Conservation (phyloP, 2,329 filamentous ascomycete genomes). For the Penicillium palitans region DNA sequence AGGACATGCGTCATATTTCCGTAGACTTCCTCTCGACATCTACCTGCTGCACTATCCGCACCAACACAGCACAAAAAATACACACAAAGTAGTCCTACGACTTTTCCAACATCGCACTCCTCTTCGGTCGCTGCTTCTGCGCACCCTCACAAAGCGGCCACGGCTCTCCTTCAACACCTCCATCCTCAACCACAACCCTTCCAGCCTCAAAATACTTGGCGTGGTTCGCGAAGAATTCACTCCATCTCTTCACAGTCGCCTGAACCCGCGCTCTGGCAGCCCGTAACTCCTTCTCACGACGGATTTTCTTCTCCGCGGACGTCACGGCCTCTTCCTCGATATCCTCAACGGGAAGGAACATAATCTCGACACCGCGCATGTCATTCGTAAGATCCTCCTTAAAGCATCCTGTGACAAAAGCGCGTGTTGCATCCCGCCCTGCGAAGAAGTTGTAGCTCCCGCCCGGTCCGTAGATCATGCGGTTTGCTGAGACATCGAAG, state of each 20-base stretch:
- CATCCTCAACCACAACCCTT: conserved; percentile 58
- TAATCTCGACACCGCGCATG: conserved; percentile 80
- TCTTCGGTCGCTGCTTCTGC: conserved; percentile 63
- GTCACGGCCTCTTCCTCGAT: conserved; percentile 41
- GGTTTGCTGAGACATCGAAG: conserved; percentile 62
- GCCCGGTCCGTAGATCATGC: conserved; percentile 70
- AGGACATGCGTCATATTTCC: conserved; percentile 7
- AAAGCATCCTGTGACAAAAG: conserved; percentile 93
- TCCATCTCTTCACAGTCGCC: conserved; percentile 75
- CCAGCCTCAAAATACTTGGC: conserved; percentile 82
- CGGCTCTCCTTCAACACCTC: conserved; percentile 44
- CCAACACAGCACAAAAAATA: neutral
- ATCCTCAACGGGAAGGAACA: conserved; percentile 72
- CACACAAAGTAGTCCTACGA: conserved; percentile 4
- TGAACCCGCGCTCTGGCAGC: conserved; percentile 65
- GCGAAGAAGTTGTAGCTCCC: conserved; percentile 86
- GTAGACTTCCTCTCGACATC: conserved; percentile 6
- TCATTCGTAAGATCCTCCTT: conserved; percentile 79
- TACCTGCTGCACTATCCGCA: neutral
- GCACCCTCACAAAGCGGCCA: conserved; percentile 71
- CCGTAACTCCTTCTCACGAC: conserved; percentile 63
- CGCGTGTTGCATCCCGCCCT: conserved; percentile 80
- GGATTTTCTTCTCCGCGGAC: conserved; percentile 48
- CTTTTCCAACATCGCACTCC: conserved; percentile 34
- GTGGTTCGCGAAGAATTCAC: conserved; percentile 74